Percentiles rank a stretch among this genome's conserved stretches.
Evolutionary conservation across 371 early-diverging fungal species (phyloP).

Genomic region (Chytridium lagenaria): DNA sequence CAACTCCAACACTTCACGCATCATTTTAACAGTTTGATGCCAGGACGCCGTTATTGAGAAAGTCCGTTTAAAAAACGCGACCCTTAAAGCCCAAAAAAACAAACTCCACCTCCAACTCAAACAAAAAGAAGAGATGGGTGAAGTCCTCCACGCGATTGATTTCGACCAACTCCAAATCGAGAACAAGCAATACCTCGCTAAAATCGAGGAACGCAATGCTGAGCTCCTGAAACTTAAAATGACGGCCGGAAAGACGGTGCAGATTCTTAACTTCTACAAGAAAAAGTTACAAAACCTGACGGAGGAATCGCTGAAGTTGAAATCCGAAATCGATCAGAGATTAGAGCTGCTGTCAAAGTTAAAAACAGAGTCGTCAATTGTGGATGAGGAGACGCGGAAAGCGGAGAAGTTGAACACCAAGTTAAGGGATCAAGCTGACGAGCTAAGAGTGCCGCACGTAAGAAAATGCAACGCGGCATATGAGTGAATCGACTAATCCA

Average conservation of each 20-base stretch:
- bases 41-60: conserved; percentile 65
- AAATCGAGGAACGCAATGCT: conserved; percentile 64
- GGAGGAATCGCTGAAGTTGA: conserved; percentile 47
- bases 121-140: conserved; percentile 70
- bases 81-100: conserved; percentile 61
- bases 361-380: conserved; percentile 41
- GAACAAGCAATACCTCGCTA: conserved; percentile 63
- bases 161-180: conserved; percentile 69
- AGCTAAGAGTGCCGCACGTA: conserved; percentile 55
- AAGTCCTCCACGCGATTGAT: conserved; percentile 67
- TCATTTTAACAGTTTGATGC: background rate
- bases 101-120: conserved; percentile 62
- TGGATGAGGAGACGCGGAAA: conserved; percentile 45
- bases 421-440: conserved; percentile 45
- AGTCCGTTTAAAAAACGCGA: conserved; percentile 61
- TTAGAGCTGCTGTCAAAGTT: conserved; percentile 51
- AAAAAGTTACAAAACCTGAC: conserved; percentile 49
- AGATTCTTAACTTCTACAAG: conserved; percentile 57
- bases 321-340: conserved; percentile 49
- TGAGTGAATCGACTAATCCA: no score
- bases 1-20: background rate
- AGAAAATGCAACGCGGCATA: no score
- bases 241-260: conserved; percentile 59
- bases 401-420: conserved; percentile 39
- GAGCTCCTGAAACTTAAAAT: conserved; percentile 62